These are phyloP conservation scores for Rosa multiflora DNA, from an alignment of 306 rosid species.

Conservation along the genomic window DNA sequence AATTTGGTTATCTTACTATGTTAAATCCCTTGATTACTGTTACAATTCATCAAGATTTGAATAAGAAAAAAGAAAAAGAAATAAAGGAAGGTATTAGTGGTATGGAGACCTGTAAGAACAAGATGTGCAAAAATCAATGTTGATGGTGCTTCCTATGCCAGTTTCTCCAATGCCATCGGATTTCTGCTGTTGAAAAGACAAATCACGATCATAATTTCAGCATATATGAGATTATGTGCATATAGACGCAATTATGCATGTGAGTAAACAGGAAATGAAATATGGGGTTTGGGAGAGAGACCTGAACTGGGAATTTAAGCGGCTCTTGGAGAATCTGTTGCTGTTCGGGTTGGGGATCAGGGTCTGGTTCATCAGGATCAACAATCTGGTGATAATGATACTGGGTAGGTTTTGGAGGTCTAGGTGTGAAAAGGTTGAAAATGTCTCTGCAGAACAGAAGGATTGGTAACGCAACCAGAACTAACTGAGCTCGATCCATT, in stretches of 20 bases:
- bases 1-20: no score
- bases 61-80: not conserved
- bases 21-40: not conserved
- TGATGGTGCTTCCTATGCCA: constrained; percentile 54
- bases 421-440: constrained; percentile 46
- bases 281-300: not conserved
- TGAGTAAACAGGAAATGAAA: not conserved
- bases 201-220: not conserved
- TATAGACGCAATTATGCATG: not conserved
- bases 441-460: constrained; percentile 57
- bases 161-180: constrained; percentile 31
- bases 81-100: not conserved
- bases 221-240: not conserved
- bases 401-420: constrained; percentile 42
- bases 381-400: constrained; percentile 20
- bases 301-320: constrained; percentile 31
- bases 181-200: constrained; percentile 36
- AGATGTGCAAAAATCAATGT: constrained; percentile 55
- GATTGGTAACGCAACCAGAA: constrained; percentile 54
- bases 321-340: constrained; percentile 33
- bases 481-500: constrained; percentile 50
- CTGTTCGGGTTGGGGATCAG: constrained; percentile 26
- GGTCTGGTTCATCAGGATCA: constrained; percentile 9
- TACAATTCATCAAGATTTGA: not conserved
- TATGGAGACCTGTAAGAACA: constrained; percentile 59